Evolutionary conservation across 352 stramenopile genomes (phyloP).

Genomic region (Pythium plurisporium): DNA sequence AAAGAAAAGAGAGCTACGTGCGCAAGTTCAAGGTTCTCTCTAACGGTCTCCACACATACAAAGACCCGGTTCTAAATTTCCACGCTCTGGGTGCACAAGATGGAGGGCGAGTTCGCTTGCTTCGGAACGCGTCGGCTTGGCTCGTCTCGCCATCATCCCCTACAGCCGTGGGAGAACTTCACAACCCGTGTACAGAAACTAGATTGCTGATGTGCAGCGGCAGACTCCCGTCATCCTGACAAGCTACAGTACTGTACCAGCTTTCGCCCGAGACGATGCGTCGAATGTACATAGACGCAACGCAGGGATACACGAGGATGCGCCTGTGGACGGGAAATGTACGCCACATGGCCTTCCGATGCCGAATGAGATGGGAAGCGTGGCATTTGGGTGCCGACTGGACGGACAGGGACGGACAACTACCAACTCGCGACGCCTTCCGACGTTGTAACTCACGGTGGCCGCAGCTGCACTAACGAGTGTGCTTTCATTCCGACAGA

Average conservation of each 20-base stretch:
- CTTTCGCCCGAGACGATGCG: neutral
- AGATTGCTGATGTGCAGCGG: neutral
- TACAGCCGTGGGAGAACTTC: neutral
- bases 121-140: too few species aligned
- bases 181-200: neutral
- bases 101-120: too few species aligned
- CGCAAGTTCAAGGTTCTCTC: too few species aligned
- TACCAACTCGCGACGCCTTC: neutral
- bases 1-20: too few species aligned
- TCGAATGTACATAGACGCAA: conserved; percentile 3
- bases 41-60: too few species aligned
- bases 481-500: too few species aligned
- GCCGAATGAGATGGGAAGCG: neutral
- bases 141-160: neutral
- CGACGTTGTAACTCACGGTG: too few species aligned
- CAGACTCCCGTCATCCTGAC: neutral
- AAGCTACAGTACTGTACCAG: too few species aligned
- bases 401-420: neutral
- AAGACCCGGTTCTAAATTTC: too few species aligned
- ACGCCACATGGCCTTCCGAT: conserved; percentile 9
- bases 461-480: too few species aligned
- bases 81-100: too few species aligned
- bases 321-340: neutral
- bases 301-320: neutral
- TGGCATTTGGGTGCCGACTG: too few species aligned